These are phyloP conservation scores for Avena eriantha DNA, from an alignment of 176 grass and related monocot genomes.

Conservation along the genomic window DNA sequence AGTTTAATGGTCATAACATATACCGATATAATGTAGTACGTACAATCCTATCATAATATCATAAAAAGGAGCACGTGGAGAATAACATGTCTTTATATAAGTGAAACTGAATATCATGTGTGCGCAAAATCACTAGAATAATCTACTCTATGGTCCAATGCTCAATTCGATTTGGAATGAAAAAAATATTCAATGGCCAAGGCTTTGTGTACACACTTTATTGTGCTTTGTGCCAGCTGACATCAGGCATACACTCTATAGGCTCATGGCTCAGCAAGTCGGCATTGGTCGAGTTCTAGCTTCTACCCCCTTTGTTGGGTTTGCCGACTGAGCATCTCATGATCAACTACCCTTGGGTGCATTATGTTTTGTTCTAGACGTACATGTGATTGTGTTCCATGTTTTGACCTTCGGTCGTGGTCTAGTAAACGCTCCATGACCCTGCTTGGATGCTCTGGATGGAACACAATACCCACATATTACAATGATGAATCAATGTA, in stretches of 20 bases:
- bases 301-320: not conserved
- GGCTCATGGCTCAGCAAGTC: not conserved
- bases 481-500: no score
- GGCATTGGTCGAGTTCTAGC: not conserved
- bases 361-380: no score
- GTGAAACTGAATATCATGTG: not conserved
- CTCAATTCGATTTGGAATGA: not conserved
- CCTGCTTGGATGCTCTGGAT: no score
- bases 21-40: not conserved
- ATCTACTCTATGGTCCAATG: not conserved
- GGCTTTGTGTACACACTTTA: not conserved
- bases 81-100: not conserved
- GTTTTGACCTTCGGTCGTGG: no score
- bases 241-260: not conserved
- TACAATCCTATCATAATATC: not conserved
- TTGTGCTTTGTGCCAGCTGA: not conserved
- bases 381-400: no score
- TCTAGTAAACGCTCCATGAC: no score
- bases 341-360: not conserved
- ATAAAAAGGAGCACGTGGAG: not conserved
- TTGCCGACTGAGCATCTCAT: not conserved
- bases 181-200: not conserved
- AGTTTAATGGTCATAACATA: not conserved
- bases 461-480: no score
- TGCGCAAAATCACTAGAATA: not conserved